phyloP scores from a whole-genome alignment of 192 early-diverging fungal species.

The Backusella westeae region DNA sequence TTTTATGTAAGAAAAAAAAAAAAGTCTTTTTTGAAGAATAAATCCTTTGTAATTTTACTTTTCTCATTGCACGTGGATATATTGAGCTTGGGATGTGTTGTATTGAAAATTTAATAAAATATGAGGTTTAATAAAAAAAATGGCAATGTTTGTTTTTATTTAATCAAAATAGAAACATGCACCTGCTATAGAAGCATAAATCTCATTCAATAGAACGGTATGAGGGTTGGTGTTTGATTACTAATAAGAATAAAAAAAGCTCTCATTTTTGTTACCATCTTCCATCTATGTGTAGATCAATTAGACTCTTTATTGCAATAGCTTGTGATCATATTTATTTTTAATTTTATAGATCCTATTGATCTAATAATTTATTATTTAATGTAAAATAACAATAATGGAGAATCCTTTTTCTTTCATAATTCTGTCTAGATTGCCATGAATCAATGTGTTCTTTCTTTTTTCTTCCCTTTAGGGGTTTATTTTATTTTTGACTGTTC shows the following conservation, averaged over 20 bases:
- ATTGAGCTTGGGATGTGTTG: not conserved
- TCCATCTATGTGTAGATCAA: conserved; percentile 3
- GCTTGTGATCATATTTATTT: conserved; percentile 8
- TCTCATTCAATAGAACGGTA: not conserved
- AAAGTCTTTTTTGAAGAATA: not conserved
- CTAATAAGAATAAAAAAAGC: not conserved
- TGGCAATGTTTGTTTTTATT: not conserved
- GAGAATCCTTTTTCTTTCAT: not conserved
- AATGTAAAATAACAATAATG: not conserved
- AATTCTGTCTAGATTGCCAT: not conserved
- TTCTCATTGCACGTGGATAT: not conserved
- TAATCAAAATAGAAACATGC: not conserved
- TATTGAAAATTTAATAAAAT: not conserved
- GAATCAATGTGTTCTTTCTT: not conserved
- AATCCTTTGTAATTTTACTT: not conserved
- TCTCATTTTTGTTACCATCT: not conserved
- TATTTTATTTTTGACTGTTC: not conserved
- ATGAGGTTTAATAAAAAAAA: not conserved
- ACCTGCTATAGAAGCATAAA: not conserved
- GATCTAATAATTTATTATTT: not conserved
- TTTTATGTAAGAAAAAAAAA: not conserved
- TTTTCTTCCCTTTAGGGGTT: not conserved
- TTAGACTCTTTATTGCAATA: not conserved
- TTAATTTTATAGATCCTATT: not conserved
- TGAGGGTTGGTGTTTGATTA: not conserved